phyloP scores from a whole-genome alignment of 2,329 filamentous ascomycete species.

The Chaetomiaceae sp. region DNA sequence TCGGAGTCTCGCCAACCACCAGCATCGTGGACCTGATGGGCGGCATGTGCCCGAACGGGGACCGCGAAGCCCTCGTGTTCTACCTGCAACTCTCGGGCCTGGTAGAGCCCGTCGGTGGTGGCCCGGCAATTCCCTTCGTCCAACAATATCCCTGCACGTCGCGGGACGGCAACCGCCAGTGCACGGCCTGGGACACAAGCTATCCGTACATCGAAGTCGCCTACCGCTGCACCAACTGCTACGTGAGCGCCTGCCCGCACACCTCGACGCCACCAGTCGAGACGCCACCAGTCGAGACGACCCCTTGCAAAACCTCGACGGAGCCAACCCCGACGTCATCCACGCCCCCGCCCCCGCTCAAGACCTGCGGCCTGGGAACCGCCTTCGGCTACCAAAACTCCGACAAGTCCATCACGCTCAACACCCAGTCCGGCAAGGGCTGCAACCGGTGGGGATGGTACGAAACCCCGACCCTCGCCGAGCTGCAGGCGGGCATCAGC shows the following conservation, averaged over 20 bases:
- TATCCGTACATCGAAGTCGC: not conserved
- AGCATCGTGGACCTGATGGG: not conserved
- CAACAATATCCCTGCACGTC: not conserved
- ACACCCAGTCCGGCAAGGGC: constrained; percentile 17
- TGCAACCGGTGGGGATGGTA: constrained; percentile 25
- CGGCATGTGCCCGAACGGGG: not conserved
- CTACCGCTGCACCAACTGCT: not conserved
- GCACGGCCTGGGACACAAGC: not conserved
- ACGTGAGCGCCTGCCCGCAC: not conserved
- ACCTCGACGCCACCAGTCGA: too few species aligned
- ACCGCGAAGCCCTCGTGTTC: not conserved
- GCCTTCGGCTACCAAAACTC: constrained; percentile 21
- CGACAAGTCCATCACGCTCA: constrained; percentile 11
- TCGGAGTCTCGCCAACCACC: not conserved
- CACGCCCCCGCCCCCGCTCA: too few species aligned
- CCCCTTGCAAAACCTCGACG: too few species aligned
- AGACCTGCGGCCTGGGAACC: constrained; percentile 15
- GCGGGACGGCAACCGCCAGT: not conserved
- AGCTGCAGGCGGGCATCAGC: constrained; percentile 17
- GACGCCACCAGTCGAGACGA: too few species aligned
- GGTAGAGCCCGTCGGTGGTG: not conserved
- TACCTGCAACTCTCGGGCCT: not conserved
- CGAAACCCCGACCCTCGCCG: constrained; percentile 14
- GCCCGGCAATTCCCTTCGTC: not conserved
- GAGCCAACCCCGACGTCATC: too few species aligned